These are phyloP conservation scores for Crithidia bombi DNA, from an alignment of 208 protist genomes.

Conservation along the genomic window DNA sequence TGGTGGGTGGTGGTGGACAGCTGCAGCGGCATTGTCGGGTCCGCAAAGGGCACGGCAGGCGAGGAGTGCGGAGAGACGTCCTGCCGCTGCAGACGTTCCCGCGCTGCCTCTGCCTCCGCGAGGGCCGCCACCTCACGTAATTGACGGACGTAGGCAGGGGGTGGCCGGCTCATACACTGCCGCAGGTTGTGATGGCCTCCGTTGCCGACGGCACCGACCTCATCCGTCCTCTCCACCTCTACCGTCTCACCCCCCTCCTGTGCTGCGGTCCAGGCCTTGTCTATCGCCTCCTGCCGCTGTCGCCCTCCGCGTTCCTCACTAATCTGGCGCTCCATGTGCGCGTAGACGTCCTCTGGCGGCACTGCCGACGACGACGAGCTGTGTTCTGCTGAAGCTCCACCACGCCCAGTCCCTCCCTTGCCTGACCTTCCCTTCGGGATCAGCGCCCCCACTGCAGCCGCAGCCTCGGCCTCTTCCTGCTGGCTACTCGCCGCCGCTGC, in stretches of 20 bases:
- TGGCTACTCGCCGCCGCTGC: constrained; percentile 15
- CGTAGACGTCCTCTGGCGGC: constrained; percentile 27
- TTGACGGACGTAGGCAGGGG: constrained; percentile 12
- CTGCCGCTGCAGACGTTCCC: constrained; percentile 4
- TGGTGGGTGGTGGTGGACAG: background rate
- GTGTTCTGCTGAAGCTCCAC: no score
- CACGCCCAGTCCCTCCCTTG: no score
- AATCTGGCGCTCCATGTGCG: constrained; percentile 29
- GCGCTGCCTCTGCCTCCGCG: constrained; percentile 2
- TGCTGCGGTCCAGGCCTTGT: background rate
- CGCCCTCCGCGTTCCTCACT: constrained; percentile 4
- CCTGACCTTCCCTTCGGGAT: background rate
- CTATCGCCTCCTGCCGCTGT: background rate
- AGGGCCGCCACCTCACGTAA: constrained; percentile 27
- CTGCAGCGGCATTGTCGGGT: constrained; percentile 20
- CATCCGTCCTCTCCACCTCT: no score
- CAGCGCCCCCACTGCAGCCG: background rate
- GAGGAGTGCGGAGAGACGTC: background rate
- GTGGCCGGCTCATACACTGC: background rate
- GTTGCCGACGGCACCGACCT: no score
- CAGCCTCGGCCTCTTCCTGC: background rate
- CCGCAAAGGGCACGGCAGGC: background rate
- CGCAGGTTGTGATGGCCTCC: no score
- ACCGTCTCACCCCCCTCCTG: no score
- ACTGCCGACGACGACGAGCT: background rate